Base-by-base conservation (phyloP, 352 stramenopile species). In the Phytophthora cajani region DNA sequence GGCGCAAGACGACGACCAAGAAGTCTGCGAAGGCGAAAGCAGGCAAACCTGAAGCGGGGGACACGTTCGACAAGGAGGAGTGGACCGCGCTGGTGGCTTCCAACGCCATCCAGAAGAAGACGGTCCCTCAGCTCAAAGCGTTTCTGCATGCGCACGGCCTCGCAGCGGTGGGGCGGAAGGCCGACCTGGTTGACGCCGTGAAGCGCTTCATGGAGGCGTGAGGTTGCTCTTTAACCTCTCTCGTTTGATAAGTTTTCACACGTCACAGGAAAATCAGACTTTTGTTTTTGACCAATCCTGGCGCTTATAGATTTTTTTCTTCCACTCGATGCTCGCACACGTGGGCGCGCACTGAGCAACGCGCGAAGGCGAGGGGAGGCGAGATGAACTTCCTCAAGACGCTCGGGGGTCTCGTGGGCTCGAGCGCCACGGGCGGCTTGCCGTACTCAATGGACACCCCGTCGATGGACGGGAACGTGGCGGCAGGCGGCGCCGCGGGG, bases 341-440 rank as follows among this genome's bases (percentile, higher is more conserved):
- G 59, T 67, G 50, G 38, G 14, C 36, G 36, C 11, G 36, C 36
- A 42, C 30, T 36, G 30, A 36, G 30, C 30, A 36, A 33, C 7
- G 30, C 7, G 30, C 7, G 33, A 19, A 40, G 53, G 17, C 12
- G 30, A 44, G 44, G 9, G 52, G 23, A 14, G 44, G 30, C 16
- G 38, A 59, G 25, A 96, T 96, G 89, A 94, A 96, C 76, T 96
- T 96, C 74, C 84, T 96, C 70, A 96, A 96, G 84, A 90, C 87
- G 40, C 80, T 95, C 27, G 87, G 87, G 27, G 74, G 85, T 38
- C 79, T 93, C 46, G 87, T 95, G 69, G 85, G 85, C 59, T 62
- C 82, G 2, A 89, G 75, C 69, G 75, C 85, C 67, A 89, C 87
- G 21, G 87, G 89, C 51, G 87, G 89, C 1, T 72, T 96, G 33